Conservation (phyloP, 202 grass and related monocot species). For the Musa balbisiana region DNA sequence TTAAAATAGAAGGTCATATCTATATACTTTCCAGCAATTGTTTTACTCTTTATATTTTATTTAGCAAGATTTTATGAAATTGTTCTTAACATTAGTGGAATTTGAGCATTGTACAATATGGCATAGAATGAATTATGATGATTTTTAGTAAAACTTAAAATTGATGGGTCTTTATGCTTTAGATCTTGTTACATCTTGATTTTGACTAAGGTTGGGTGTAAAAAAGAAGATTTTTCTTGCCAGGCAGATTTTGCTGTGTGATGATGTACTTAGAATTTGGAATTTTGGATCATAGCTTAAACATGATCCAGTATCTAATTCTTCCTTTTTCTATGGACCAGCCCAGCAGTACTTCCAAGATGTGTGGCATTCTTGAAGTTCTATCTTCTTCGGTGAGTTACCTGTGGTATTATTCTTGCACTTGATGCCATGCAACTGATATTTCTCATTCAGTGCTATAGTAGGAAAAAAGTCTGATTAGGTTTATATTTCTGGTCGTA, state of each 20-base stretch:
- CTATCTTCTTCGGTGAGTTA: conserved; percentile 80
- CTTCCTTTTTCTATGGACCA: conserved; percentile 42
- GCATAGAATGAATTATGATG: background rate
- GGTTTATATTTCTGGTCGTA: background rate
- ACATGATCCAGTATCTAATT: background rate
- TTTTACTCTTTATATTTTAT: background rate
- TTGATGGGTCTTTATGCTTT: too few relatives aligned
- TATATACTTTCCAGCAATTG: background rate
- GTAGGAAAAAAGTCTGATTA: background rate
- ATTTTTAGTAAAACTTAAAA: too few relatives aligned
- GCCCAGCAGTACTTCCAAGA: conserved; percentile 95
- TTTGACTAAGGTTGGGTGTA: too few relatives aligned
- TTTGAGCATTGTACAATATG: background rate
- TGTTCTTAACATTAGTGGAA: too few relatives aligned
- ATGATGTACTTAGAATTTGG: too few relatives aligned
- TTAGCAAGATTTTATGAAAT: background rate
- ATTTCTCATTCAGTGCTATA: background rate
- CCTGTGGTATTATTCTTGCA: background rate
- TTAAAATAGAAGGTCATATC: background rate
- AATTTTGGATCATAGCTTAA: too few relatives aligned
- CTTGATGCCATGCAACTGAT: background rate
- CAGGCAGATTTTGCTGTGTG: too few relatives aligned
- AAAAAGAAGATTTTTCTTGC: too few relatives aligned
- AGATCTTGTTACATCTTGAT: too few relatives aligned
- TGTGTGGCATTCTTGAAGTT: conserved; percentile 79